phyloP scores from a whole-genome alignment of 1,284 basidiomycete genomes.

The Pseudozyma sp. region DNA sequence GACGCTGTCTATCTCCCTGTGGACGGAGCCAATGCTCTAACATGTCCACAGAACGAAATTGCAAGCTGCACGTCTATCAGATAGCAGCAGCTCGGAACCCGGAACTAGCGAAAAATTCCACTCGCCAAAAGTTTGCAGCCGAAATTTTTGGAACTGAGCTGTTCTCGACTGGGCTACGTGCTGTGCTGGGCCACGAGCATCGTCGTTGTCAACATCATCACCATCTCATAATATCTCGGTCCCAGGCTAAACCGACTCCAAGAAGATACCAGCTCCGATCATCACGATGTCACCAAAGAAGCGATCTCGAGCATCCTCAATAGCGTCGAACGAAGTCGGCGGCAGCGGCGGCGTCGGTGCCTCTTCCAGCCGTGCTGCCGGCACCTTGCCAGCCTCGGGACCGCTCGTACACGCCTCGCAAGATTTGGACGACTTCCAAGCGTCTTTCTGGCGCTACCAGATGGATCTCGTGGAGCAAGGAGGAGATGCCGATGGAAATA shows the following conservation, averaged over 20 bases:
- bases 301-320: slow-evolving; percentile 45
- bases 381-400: slow-evolving; percentile 23
- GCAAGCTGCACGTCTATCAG: slow-evolving; percentile 14
- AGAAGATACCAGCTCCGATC: too few species aligned
- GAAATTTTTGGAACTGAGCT: slow-evolving; percentile 6
- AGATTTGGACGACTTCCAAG: slow-evolving; percentile 57
- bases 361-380: slow-evolving; percentile 30
- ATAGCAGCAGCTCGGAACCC: slow-evolving; percentile 25
- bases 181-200: background rate
- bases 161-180: background rate
- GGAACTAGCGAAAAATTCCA: slow-evolving; percentile 12
- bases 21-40: background rate
- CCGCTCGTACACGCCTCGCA: slow-evolving; percentile 49
- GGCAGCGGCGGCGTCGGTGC: slow-evolving; percentile 11
- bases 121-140: slow-evolving; percentile 1
- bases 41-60: background rate
- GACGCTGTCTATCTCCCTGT: too few species aligned
- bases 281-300: slow-evolving; percentile 36
- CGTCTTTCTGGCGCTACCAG: slow-evolving; percentile 62
- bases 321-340: slow-evolving; percentile 30
- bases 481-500: slow-evolving; percentile 56
- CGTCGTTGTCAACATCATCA: slow-evolving; percentile 3
- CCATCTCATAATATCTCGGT: background rate
- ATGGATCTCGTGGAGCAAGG: slow-evolving; percentile 64
- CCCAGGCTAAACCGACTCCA: too few species aligned